phyloP scores from a whole-genome alignment of 1,139 yeast genomes.

The Saccharomyces hybrid region DNA sequence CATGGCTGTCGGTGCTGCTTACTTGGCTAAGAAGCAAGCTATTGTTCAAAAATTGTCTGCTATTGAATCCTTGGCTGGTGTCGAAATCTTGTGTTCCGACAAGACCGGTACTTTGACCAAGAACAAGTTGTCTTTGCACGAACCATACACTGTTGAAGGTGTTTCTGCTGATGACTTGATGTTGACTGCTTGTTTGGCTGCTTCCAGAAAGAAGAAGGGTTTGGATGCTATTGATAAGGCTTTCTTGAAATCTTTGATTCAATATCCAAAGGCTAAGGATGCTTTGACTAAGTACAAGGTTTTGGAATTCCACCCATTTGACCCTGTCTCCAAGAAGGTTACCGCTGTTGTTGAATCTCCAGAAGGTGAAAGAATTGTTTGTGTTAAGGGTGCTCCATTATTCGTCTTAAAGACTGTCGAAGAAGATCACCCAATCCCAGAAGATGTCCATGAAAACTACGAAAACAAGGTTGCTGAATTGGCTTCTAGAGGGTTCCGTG shows the following conservation, averaged over 20 bases:
- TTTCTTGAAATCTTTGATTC: conserved; percentile 79
- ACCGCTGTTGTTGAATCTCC: conserved; percentile 89
- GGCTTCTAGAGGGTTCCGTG: conserved; percentile 96
- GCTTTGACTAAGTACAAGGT: conserved; percentile 92
- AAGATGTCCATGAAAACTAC: conserved; percentile 86
- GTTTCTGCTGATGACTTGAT: conserved; percentile 93
- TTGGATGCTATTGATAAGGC: conserved; percentile 96
- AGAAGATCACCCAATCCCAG: conserved; percentile 91
- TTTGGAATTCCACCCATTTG: conserved; percentile 91
- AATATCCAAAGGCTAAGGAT: conserved; percentile 86
- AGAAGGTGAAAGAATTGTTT: conserved; percentile 88
- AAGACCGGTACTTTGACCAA: conserved; percentile 98
- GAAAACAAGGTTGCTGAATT: conserved; percentile 94
- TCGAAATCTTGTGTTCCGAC: conserved; percentile 95
- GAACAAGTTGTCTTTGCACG: conserved; percentile 91
- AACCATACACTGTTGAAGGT: conserved; percentile 98
- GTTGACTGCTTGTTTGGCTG: conserved; percentile 97
- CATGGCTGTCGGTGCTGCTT: conserved; percentile 99
- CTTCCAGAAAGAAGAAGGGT: conserved; percentile 97
- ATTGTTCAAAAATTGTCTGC: conserved; percentile 96
- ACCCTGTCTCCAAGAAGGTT: conserved; percentile 94
- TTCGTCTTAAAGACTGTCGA: conserved; percentile 90
- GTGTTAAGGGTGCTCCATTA: conserved; percentile 97
- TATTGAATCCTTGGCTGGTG: conserved; percentile 97
- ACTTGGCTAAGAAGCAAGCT: conserved; percentile 95